Evolutionary conservation across 129 eudicot species (phyloP).

Genomic region (Lonicera japonica): DNA sequence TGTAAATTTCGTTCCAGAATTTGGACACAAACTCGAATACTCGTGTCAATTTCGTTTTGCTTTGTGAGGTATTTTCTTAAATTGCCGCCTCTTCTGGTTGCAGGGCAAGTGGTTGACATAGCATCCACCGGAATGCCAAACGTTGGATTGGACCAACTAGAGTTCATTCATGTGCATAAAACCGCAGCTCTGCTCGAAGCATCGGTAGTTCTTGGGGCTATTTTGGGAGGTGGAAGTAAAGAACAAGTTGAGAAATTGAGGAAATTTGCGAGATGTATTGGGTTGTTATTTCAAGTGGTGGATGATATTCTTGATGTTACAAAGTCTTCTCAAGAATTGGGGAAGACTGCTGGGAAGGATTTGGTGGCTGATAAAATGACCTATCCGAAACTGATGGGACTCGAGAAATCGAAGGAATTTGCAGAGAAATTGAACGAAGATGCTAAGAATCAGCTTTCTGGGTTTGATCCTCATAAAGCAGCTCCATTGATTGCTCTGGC

Average conservation of each 20-base stretch:
- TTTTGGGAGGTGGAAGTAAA: constrained; percentile 62
- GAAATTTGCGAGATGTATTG: constrained; percentile 62
- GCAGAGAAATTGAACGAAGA: constrained; percentile 55
- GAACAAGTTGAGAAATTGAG: constrained; percentile 52
- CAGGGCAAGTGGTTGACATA: constrained; percentile 73
- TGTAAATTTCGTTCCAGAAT: too few relatives aligned
- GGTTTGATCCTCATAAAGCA: constrained; percentile 37
- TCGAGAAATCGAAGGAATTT: constrained; percentile 56
- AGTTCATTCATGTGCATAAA: constrained; percentile 69
- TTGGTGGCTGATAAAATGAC: constrained; percentile 50
- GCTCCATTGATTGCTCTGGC: constrained; percentile 70
- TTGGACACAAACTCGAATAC: too few relatives aligned
- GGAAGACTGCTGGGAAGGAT: constrained; percentile 81
- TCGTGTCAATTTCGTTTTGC: too few relatives aligned
- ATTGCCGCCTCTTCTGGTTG: too few relatives aligned
- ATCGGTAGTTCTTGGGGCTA: constrained; percentile 64
- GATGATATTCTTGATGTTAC: constrained; percentile 78
- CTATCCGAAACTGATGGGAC: constrained; percentile 63
- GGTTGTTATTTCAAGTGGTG: constrained; percentile 66
- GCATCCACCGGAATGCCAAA: constrained; percentile 34
- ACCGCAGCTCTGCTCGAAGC: constrained; percentile 67
- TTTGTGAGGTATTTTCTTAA: too few relatives aligned
- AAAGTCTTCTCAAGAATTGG: constrained; percentile 64
- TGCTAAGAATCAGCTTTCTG: constrained; percentile 50
- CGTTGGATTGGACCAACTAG: constrained; percentile 50